Percentiles rank a stretch among this genome's conserved stretches.
These are phyloP conservation scores for Coprinopsis strossmayeri DNA, from an alignment of 768 basidiomycete species.

Conservation along the genomic window DNA sequence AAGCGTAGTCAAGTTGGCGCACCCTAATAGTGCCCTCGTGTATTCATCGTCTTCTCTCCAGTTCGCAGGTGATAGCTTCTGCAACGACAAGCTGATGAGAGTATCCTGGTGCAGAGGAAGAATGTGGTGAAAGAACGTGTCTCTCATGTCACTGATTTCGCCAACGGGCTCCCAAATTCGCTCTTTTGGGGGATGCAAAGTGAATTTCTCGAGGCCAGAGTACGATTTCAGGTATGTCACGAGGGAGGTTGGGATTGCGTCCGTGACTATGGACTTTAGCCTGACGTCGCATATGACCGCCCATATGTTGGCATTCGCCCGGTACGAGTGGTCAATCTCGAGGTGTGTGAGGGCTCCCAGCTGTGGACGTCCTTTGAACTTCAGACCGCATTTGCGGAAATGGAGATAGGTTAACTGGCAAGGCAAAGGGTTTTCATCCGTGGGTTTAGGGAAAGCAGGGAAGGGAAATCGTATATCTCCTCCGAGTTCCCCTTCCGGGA, in stretches of 20 bases:
- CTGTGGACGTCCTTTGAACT: conserved; percentile 2
- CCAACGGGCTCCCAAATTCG: not conserved
- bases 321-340: not conserved
- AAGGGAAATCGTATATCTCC: not conserved
- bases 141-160: not conserved
- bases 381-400: not conserved
- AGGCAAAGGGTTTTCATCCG: not conserved
- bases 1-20: not conserved
- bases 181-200: not conserved
- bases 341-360: not conserved
- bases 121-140: not conserved
- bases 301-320: not conserved
- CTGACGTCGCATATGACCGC: not conserved
- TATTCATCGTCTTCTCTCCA: not conserved
- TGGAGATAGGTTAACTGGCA: not conserved
- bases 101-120: conserved; percentile 2
- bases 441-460: not conserved
- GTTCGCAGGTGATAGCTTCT: not conserved
- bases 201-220: conserved; percentile 2
- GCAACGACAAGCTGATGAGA: not conserved
- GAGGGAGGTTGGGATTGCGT: not conserved
- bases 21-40: not conserved
- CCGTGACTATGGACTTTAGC: conserved; percentile 1
- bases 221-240: not conserved
- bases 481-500: not conserved